Base-by-base conservation (phyloP, 129 eudicot species). In the Pittosporum tobira region DNA sequence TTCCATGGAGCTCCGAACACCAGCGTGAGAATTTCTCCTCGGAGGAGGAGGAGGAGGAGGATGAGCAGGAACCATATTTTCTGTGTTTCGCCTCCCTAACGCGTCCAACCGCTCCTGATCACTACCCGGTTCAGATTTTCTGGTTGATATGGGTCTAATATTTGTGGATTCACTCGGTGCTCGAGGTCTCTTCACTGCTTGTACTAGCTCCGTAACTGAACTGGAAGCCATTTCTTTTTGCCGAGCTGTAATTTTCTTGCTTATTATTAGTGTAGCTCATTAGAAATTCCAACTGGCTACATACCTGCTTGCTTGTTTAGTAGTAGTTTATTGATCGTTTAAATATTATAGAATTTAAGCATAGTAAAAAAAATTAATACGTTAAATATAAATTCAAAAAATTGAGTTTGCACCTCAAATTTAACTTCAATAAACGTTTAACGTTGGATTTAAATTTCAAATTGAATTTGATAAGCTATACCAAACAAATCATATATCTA, bases 191-290 rank as follows among this genome's bases (percentile, higher is more conserved):
- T 87, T 81, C 59, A 93, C 84, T 29, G 94, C 94, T 43, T 93
- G 80, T 57, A 93, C 69, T 40, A 93, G 66, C 82, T 93, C 96
- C 6, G 81, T 79, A 30, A 87, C 96, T 48, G 96, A 81, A 69
- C 62, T 81, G 5, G 78, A 36, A 6, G 99, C 99, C 75, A 78
- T 64, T n/a, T 93, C 99, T 62, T 87, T 93, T 73, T 87, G 96
- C 24, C 96, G 79, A 16, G 99, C 99, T 84, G 66, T 64, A 68
- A 54, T 38, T 49, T 62, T n/a, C 4, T 13, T 46, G 14, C 25
- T 27, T 11, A 40, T 36, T 60, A 47, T 9, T 9, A 31, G 14
- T 38, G 15, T 34, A 50, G 61, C 5, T 65, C 40, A 21, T 22
- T 51, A 7, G 45, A 38, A 44, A 8, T 21, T 12, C 31, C 15